Evolutionary conservation across 805 yeast genomes (phyloP).

Genomic region (Cyberlindnera euphorbiae): DNA sequence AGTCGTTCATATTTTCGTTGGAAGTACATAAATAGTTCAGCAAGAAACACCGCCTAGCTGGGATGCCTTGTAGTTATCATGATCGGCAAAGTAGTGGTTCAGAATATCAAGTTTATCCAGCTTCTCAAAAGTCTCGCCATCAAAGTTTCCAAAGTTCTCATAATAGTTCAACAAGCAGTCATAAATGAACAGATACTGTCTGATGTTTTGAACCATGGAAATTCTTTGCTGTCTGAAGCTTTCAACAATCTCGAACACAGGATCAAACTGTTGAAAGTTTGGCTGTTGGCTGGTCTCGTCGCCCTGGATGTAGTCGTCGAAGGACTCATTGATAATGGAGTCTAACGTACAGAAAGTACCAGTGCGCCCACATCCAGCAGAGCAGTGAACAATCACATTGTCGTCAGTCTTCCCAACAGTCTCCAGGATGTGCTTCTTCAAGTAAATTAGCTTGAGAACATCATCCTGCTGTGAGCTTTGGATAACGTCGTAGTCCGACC

Average conservation of each 20-base stretch:
- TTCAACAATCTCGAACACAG: conserved; percentile 55
- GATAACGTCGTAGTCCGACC: conserved; percentile 81
- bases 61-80: no score
- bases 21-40: no score
- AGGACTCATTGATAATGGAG: conserved; percentile 40
- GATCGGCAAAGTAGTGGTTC: conserved; percentile 11
- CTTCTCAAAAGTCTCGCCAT: conserved; percentile 6
- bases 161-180: conserved; percentile 41
- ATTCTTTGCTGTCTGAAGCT: conserved; percentile 68
- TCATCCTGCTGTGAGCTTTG: conserved; percentile 42
- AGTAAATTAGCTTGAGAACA: conserved; percentile 46
- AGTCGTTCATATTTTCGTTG: conserved; percentile 1
- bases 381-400: conserved; percentile 72
- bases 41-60: no score
- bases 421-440: conserved; percentile 40
- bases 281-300: no score
- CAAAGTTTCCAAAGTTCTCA: conserved; percentile 12
- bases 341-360: conserved; percentile 83
- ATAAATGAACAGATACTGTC: conserved; percentile 71
- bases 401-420: conserved; percentile 16
- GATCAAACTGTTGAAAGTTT: conserved; percentile 34
- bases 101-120: conserved; percentile 16
- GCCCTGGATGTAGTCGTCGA: conserved; percentile 5
- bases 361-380: conserved; percentile 96
- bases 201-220: conserved; percentile 79